Conservation (phyloP, 805 yeast genomes). For the Candida pini region DNA sequence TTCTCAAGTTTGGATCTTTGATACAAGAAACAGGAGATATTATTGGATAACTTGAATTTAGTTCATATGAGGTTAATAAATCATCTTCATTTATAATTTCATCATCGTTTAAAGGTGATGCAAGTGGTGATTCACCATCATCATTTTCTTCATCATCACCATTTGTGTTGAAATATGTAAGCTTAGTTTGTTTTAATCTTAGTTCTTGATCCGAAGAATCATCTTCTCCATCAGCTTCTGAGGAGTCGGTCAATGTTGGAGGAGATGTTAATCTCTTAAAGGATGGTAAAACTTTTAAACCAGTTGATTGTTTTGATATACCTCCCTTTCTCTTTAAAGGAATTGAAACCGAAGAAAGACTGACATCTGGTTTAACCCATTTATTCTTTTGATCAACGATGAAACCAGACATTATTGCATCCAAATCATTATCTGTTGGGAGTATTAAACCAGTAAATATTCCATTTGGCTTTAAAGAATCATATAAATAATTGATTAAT, state of each 20-base stretch:
- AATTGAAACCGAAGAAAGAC: constrained; percentile 12
- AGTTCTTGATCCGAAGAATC: constrained; percentile 33
- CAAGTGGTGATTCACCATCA: constrained; percentile 9
- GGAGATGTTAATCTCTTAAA: constrained; percentile 28
- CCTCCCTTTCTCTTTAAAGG: constrained; percentile 17
- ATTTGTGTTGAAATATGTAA: constrained; percentile 47
- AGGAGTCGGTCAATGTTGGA: constrained; percentile 40
- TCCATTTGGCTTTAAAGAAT: constrained; percentile 40
- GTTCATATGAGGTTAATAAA: constrained; percentile 31
- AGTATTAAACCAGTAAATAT: constrained; percentile 46
- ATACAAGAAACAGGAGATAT: constrained; percentile 58
- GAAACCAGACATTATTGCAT: constrained; percentile 65
- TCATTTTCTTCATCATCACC: constrained; percentile 33
- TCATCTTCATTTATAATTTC: constrained; percentile 51
- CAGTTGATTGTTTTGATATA: background rate
- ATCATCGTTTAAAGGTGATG: constrained; percentile 14
- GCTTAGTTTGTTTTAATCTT: constrained; percentile 39
- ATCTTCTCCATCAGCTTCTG: constrained; percentile 37
- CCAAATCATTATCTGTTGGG: constrained; percentile 47
- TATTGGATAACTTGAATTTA: constrained; percentile 28
- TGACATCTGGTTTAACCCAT: constrained; percentile 51
- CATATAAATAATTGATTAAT: constrained; percentile 35
- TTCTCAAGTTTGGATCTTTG: constrained; percentile 39
- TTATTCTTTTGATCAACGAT: constrained; percentile 31
- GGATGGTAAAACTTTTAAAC: constrained; percentile 21